Evolutionary conservation across 2,329 filamentous ascomycete genomes (phyloP), one percentile per base, ranked within the genome.

Genomic region (Pseudohalonectria lignicola): DNA sequence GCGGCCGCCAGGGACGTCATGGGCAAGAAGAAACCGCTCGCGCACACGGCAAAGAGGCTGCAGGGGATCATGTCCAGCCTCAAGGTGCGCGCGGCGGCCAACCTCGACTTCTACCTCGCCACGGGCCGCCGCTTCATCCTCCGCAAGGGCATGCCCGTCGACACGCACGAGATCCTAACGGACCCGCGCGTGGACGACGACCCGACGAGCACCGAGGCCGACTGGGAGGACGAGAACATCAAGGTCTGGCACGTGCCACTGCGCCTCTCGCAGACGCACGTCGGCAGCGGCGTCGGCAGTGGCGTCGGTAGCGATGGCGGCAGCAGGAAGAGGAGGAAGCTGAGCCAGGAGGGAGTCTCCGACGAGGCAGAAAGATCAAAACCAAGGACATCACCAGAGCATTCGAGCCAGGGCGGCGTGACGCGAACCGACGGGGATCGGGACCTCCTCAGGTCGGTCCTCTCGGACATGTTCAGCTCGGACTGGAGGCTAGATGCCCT

Each of bases 71-170:
- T 52, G 19, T 49, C 53, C 12, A 60, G 57, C 15, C 52, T 87
- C 41, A 73, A 70, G n/a, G 65, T 96, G 11, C 83, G 93, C 53
- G 88, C 85, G 3, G 78, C 81, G 4, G 76, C 77, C 37, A 96
- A 96, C 53, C 59, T 96, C 39, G 74, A 78, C 33, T 82, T 95
- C 52, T 70, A 76, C 5, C 59, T 98, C 40, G 88, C 86, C n/a
- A 85, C 87, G 1, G 80, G 82, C 13, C 74, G 92, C 33, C 68
- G 79, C 23, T 94, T 94, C 57, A 76, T 96, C 36, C 90, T 95
- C 50, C 74, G 92, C 28, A 87, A 85, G 49, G 81, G 85, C 1
- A 71, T 94, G 53, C 81, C 82, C 0, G 61, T 95, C n/a, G 64
- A 63, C 23, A 69, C 81, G 2, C 68, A 76, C 44, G 92, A 98